Evolutionary conservation across 1,139 yeast genomes (phyloP), one percentile per base, ranked within the genome.

Genomic region (Kurtzmaniella quercitrusa): DNA sequence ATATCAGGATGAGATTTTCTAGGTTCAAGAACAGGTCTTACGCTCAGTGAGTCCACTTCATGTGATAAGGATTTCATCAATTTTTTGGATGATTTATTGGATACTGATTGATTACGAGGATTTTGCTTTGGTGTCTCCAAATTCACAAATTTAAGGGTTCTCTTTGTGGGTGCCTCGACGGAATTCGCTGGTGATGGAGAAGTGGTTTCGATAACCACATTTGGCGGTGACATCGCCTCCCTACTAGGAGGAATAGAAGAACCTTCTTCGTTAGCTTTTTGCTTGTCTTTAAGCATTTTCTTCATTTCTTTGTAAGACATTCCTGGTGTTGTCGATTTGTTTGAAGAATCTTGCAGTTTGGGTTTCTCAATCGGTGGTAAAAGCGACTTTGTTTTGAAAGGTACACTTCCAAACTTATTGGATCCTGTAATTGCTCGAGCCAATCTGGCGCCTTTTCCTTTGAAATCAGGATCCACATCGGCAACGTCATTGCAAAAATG

Each of bases 361-460:
- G 56, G 46, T 37, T 49, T 47, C 39, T 57, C 61, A 2, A 63
- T 51, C 2, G 76, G 74, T 3, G 54, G 62, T 32, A 72, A 55
- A 46, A 72, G 48, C 9, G 76, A 70, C 51, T 70, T 71, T 12
- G 76, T 71, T 46, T 68, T 69, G 50, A 64, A 68, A 1, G 76
- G 73, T 7, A 62, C 59, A 4, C 56, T 52, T 0, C 74, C 76
- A 53, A 71, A 71, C 3, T 60, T 54, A 44, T 59, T 68, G 1
- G 76, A 69, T 0, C 79, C 79, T 1, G 79, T 74, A 22, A 74
- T 69, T 3, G 63, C 68, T 16, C 74, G 53, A 1, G 78, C 79
- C 41, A 74, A 56, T 48, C 66, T 65, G 11, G 78, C 72, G 3
- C 78, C 78, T 42, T 65, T 58, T 1, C 76, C 74, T 35, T 58